phyloP scores from a whole-genome alignment of 495 filamentous ascomycete species.

The Choiromyces venosus region DNA sequence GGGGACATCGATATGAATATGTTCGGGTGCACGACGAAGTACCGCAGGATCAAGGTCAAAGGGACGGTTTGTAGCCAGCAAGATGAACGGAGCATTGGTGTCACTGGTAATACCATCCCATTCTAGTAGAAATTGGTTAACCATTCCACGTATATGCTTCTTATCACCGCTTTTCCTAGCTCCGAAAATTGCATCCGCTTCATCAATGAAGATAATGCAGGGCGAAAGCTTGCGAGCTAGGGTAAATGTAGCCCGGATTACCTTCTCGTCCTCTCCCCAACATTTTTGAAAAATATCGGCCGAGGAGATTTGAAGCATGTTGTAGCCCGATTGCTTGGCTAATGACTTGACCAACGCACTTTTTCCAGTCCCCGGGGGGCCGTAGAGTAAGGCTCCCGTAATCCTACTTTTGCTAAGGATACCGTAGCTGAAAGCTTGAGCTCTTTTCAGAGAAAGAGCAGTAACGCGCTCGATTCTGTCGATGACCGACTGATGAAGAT shows the following conservation, averaged over 20 bases:
- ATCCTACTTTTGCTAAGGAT: constrained; percentile 50
- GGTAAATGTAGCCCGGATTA: constrained; percentile 33
- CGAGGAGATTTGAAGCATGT: constrained; percentile 22
- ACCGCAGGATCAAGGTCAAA: constrained; percentile 34
- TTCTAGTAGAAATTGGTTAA: constrained; percentile 36
- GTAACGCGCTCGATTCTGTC: constrained; percentile 80
- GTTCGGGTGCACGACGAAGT: constrained; percentile 26
- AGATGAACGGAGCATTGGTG: constrained; percentile 18
- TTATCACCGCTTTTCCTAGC: constrained; percentile 10
- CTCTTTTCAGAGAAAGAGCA: constrained; percentile 71
- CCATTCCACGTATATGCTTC: constrained; percentile 15
- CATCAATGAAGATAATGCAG: constrained; percentile 41
- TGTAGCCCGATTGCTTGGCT: constrained; percentile 13
- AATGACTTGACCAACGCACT: too few relatives aligned
- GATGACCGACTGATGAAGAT: constrained; percentile 69
- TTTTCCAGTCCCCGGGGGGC: too few relatives aligned
- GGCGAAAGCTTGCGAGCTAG: constrained; percentile 31
- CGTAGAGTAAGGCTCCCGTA: too few relatives aligned
- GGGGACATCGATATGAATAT: constrained; percentile 31
- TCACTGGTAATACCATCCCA: constrained; percentile 31
- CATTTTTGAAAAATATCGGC: constrained; percentile 17
- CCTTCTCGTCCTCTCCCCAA: constrained; percentile 35
- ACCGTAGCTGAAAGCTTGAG: constrained; percentile 89
- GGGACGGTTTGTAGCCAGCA: constrained; percentile 38
- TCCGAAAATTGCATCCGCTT: constrained; percentile 36